A percentile compares a stretch with the other conserved stretches of the same genome.
Evolutionary conservation across 192 early-diverging fungal species (phyloP).

Genomic region (Pilobolus umbonatus): DNA sequence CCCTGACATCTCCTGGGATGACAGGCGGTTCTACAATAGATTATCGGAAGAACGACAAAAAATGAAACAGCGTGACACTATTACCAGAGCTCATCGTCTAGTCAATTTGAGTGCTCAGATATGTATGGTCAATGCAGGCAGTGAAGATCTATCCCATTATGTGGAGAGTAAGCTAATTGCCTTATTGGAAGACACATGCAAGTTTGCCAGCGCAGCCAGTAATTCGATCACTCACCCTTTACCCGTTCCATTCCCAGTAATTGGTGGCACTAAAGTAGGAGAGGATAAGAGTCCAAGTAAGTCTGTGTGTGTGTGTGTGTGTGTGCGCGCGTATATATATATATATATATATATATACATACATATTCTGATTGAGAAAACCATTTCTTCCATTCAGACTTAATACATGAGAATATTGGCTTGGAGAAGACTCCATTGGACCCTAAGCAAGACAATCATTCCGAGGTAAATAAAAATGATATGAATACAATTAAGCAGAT

Average conservation of each 20-base stretch:
- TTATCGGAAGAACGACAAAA: conserved; percentile 56
- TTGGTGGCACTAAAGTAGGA: not conserved
- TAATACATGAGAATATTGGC: too few species aligned
- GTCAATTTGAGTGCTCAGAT: conserved; percentile 44
- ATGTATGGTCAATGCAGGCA: conserved; percentile 32
- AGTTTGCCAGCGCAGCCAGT: not conserved
- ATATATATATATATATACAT: not conserved
- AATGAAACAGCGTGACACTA: conserved; percentile 45
- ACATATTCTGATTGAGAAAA: not conserved
- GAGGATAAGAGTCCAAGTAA: too few species aligned
- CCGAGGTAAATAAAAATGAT: not conserved
- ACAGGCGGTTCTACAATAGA: conserved; percentile 54
- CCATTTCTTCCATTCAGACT: too few species aligned
- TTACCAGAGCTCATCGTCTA: conserved; percentile 37
- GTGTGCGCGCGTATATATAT: not conserved
- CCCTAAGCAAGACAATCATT: not conserved
- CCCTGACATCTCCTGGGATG: conserved; percentile 48
- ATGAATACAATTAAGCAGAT: not conserved
- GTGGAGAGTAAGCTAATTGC: conserved; percentile 10
- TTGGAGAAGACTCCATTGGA: too few species aligned
- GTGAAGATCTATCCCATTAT: conserved; percentile 27
- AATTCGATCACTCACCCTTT: not conserved
- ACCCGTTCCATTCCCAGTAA: not conserved
- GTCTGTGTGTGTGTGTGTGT: too few species aligned
- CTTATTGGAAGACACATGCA: conserved; percentile 14